A percentile compares a stretch with the other conserved stretches of the same genome.
Evolutionary conservation across 495 filamentous ascomycete species (phyloP).

Genomic region (Penicillium chermesinum): DNA sequence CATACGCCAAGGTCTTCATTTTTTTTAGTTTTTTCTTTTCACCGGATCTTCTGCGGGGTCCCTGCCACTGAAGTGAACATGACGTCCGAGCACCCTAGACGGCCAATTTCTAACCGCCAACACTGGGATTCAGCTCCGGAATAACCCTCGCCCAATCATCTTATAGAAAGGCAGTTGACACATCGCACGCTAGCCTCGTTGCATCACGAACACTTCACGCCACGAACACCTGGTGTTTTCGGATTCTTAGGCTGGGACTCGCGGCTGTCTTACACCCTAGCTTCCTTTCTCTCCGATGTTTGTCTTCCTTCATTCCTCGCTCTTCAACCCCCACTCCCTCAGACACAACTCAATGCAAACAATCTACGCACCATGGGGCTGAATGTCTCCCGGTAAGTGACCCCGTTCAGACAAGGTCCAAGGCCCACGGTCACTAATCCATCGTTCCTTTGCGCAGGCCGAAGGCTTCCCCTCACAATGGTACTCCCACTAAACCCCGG

Average conservation of each 20-base stretch:
- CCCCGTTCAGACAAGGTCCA: not conserved
- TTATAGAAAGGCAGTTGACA: not conserved
- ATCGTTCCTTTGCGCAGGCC: too few species aligned
- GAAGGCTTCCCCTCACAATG: not conserved
- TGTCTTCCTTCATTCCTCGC: too few species aligned
- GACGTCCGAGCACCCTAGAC: not conserved
- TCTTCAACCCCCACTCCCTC: not conserved
- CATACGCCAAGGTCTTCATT: not conserved
- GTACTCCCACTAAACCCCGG: not conserved
- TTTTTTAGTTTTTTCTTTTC: too few species aligned
- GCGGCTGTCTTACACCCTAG: not conserved
- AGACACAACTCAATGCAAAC: not conserved
- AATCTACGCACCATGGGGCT: not conserved
- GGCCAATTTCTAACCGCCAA: not conserved
- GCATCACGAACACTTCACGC: not conserved
- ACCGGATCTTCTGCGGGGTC: too few species aligned
- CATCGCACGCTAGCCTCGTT: not conserved
- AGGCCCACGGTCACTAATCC: too few species aligned
- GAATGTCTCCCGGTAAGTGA: not conserved
- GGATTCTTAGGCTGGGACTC: not conserved
- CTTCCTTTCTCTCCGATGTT: too few species aligned
- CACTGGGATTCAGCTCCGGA: not conserved
- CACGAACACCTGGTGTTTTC: not conserved
- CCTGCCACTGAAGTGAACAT: constrained; percentile 4
- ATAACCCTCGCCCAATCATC: not conserved